Percentiles rank a stretch among this genome's conserved stretches.
These are phyloP conservation scores for Rhizophagus prolifer DNA, from an alignment of 192 early-diverging fungal species.

Conservation along the genomic window DNA sequence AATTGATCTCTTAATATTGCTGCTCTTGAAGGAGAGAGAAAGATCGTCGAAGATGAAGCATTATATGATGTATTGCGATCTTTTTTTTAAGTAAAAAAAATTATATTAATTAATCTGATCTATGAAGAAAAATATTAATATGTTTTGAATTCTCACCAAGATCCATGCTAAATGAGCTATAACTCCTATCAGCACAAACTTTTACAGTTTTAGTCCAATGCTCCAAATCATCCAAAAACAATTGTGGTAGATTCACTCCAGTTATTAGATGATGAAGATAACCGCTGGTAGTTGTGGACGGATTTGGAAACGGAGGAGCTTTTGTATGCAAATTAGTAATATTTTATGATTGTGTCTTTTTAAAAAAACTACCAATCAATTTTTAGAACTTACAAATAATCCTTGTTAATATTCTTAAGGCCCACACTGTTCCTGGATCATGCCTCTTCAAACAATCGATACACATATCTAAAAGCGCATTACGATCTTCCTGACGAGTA, in stretches of 20 bases:
- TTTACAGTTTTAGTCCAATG: slow-evolving; percentile 31
- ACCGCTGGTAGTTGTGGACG: neutral
- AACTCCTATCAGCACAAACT: slow-evolving; percentile 6
- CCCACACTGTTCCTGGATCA: slow-evolving; percentile 48
- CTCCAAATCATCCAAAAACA: slow-evolving; percentile 31
- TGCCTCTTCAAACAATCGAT: slow-evolving; percentile 39
- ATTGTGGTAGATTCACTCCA: slow-evolving; percentile 10
- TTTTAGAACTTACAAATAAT: slow-evolving; percentile 36
- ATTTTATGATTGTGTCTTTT: neutral
- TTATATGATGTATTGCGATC: slow-evolving; percentile 8
- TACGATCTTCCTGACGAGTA: slow-evolving; percentile 35
- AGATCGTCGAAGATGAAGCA: neutral
- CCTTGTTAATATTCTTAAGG: slow-evolving; percentile 38
- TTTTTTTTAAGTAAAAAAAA: slow-evolving; percentile 1
- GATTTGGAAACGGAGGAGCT: slow-evolving; percentile 22
- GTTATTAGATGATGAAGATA: slow-evolving; percentile 25
- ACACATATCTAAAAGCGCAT: slow-evolving; percentile 34
- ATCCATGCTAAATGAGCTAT: slow-evolving; percentile 26
- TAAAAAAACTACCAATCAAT: neutral
- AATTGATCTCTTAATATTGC: slow-evolving; percentile 29
- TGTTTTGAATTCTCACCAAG: slow-evolving; percentile 7
- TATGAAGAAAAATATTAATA: neutral
- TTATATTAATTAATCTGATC: neutral
- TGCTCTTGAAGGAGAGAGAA: slow-evolving; percentile 23
- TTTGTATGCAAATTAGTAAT: neutral